Conservation (phyloP, 805 yeast species). For the Saccharomycopsis capsularis region DNA sequence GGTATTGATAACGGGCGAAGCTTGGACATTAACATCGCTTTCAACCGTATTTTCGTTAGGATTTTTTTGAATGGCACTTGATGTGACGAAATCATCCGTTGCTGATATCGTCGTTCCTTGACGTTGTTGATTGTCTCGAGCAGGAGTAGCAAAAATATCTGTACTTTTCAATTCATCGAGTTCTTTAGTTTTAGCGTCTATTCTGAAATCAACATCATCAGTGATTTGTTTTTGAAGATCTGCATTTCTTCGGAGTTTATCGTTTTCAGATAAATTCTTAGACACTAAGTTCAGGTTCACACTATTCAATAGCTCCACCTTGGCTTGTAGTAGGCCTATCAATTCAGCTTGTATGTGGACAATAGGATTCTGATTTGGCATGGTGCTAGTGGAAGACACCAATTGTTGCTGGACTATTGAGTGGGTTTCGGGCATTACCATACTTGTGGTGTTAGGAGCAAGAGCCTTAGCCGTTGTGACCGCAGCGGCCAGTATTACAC, state of each 20-base stretch:
- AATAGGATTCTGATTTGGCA: not conserved
- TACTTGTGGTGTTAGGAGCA: not conserved
- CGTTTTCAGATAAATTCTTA: slow-evolving; percentile 19
- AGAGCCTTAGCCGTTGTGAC: not conserved
- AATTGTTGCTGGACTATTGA: not conserved
- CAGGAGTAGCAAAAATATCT: too few species aligned
- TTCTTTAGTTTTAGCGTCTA: slow-evolving; percentile 1
- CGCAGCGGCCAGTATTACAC: not conserved
- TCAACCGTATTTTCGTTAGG: too few species aligned
- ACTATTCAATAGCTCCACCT: slow-evolving; percentile 7
- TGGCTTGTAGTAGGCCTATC: slow-evolving; percentile 11
- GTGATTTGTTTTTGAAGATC: slow-evolving; percentile 2
- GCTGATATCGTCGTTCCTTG: too few species aligned
- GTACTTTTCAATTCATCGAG: too few species aligned
- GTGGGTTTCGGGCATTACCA: slow-evolving; percentile 8
- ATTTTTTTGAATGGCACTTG: too few species aligned
- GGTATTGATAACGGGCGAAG: too few species aligned
- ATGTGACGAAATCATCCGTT: too few species aligned
- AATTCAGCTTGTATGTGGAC: slow-evolving; percentile 4
- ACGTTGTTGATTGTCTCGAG: too few species aligned
- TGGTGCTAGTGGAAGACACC: not conserved
- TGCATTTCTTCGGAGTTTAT: slow-evolving; percentile 10
- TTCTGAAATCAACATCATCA: slow-evolving; percentile 1
- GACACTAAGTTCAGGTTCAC: slow-evolving; percentile 14
- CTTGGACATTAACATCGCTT: too few species aligned